Percentiles rank a stretch among this genome's conserved stretches.
Conservation (phyloP, 805 yeast genomes). For the Cyberlindnera sargentensis region DNA sequence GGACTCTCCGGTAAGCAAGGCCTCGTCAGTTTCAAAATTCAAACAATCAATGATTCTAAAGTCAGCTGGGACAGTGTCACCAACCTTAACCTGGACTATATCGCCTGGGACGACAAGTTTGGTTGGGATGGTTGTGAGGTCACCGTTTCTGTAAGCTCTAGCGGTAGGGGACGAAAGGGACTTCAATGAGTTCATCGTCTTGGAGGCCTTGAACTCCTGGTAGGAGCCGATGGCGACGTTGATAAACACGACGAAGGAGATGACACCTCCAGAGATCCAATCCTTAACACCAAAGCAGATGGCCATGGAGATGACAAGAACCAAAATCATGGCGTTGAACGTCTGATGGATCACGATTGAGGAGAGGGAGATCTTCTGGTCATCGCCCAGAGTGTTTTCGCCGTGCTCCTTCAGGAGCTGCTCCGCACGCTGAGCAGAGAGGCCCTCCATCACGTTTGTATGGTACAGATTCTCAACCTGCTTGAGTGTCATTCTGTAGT, state of each 20-base stretch:
- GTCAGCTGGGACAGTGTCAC: conserved; percentile 76
- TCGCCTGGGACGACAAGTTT: conserved; percentile 71
- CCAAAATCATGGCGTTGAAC: conserved; percentile 75
- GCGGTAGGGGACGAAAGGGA: conserved; percentile 68
- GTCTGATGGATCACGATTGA: conserved; percentile 58
- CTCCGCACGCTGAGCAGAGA: conserved; percentile 30
- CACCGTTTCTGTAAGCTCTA: conserved; percentile 54
- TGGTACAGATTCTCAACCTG: conserved; percentile 32
- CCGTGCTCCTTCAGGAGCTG: conserved; percentile 37
- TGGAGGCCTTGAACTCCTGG: conserved; percentile 70
- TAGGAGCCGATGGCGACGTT: conserved; percentile 61
- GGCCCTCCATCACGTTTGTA: conserved; percentile 44
- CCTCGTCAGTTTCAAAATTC: conserved; percentile 69
- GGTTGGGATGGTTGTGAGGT: conserved; percentile 49
- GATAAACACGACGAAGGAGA: conserved; percentile 56
- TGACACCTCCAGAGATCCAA: conserved; percentile 81
- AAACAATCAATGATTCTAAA: conserved; percentile 47
- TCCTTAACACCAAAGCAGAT: conserved; percentile 68
- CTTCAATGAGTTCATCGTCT: conserved; percentile 69
- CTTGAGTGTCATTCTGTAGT: conserved; percentile 24
- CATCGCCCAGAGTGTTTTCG: conserved; percentile 55
- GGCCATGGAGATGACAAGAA: conserved; percentile 58
- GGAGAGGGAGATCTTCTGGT: conserved; percentile 43
- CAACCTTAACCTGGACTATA: conserved; percentile 53
- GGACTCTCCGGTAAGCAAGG: conserved; percentile 60